Percentiles rank a stretch among this genome's conserved stretches.
Conservation (phyloP, 1,139 yeast genomes). For the Meyerozyma athensensis region DNA sequence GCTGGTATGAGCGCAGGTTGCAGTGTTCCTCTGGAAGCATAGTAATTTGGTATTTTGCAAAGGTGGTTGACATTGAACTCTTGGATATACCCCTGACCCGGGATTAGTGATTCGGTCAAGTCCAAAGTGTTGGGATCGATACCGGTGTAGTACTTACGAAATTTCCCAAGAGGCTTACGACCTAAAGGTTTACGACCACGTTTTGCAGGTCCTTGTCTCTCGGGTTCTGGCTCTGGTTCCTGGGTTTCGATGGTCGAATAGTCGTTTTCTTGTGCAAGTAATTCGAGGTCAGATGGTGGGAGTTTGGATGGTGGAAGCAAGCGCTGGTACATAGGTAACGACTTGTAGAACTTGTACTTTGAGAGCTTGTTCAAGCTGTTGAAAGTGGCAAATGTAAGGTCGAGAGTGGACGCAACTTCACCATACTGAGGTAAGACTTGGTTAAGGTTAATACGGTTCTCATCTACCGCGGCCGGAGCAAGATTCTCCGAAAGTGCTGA, state of each 20-base stretch:
- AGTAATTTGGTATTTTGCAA: conserved; percentile 43
- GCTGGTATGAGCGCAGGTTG: conserved; percentile 23
- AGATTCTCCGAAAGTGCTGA: background rate
- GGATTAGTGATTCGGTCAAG: conserved; percentile 36
- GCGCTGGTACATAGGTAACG: conserved; percentile 6
- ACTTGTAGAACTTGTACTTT: conserved; percentile 35
- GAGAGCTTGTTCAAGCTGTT: conserved; percentile 31
- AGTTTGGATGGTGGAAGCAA: conserved; percentile 24
- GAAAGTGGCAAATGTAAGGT: conserved; percentile 32
- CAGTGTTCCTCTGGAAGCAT: conserved; percentile 25
- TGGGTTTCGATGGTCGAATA: conserved; percentile 21
- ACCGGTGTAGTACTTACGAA: conserved; percentile 28
- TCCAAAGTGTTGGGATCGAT: conserved; percentile 40
- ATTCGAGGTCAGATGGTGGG: conserved; percentile 28
- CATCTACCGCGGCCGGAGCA: conserved; percentile 9
- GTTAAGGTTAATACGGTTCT: conserved; percentile 29
- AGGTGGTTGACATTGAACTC: conserved; percentile 39
- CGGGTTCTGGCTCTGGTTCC: conserved; percentile 6
- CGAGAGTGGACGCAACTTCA: conserved; percentile 24
- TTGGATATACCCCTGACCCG: conserved; percentile 44
- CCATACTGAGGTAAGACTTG: conserved; percentile 45
- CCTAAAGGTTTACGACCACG: conserved; percentile 9
- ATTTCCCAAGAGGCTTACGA: conserved; percentile 28
- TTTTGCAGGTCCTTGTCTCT: background rate
- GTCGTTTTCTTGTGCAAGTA: conserved; percentile 26